phyloP scores from a whole-genome alignment of 306 rosid genomes.

The Rubus idaeus region DNA sequence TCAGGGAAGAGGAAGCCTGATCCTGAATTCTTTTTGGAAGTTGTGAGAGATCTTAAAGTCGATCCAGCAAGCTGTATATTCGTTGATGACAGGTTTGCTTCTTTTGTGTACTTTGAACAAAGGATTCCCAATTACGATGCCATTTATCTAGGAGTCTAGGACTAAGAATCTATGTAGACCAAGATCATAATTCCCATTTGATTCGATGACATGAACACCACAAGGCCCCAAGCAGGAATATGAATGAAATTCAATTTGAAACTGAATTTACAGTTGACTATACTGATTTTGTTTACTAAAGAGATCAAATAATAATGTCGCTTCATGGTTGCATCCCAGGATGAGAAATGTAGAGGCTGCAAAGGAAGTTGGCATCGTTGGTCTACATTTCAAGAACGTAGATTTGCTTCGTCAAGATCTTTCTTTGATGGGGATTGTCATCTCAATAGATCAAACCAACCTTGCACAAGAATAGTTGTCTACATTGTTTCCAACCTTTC shows the following conservation, averaged over 20 bases:
- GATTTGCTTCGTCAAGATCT: slow-evolving; percentile 55
- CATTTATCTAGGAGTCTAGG: neutral
- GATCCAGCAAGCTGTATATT: slow-evolving; percentile 71
- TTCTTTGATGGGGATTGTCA: slow-evolving; percentile 50
- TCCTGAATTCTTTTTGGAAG: slow-evolving; percentile 66
- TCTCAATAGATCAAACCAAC: slow-evolving; percentile 31
- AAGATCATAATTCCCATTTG: neutral
- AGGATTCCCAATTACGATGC: neutral
- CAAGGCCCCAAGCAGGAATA: neutral
- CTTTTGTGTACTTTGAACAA: neutral
- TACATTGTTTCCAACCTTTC: neutral
- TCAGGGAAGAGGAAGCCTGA: slow-evolving; percentile 97
- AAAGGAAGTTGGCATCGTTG: slow-evolving; percentile 61
- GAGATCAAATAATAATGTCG: neutral
- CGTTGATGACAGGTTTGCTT: slow-evolving; percentile 79
- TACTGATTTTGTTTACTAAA: neutral
- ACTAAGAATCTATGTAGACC: neutral
- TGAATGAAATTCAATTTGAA: neutral
- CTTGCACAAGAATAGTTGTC: neutral
- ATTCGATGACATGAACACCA: neutral
- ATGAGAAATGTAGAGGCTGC: slow-evolving; percentile 76
- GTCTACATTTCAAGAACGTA: slow-evolving; percentile 68
- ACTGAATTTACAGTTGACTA: neutral
- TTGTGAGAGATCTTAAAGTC: slow-evolving; percentile 61
- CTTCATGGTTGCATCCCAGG: slow-evolving; percentile 32